Conservation (phyloP, 2,329 filamentous ascomycete species). For the Trichophyton equinum region DNA sequence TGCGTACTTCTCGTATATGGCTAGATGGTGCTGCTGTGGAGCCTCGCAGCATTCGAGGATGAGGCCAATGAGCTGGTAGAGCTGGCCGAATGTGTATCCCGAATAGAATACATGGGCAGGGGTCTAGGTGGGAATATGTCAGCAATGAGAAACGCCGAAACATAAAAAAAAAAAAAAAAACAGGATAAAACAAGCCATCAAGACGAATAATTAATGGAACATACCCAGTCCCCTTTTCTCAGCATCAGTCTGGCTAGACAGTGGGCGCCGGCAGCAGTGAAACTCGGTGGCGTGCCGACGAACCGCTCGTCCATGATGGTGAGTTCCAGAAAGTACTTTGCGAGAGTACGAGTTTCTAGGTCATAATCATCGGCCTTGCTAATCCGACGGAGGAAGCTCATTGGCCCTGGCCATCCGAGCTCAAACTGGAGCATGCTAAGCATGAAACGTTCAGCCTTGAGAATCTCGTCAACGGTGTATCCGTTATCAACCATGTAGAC, state of each 20-base stretch:
- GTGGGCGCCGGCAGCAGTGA: slow-evolving; percentile 79
- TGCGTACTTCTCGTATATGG: slow-evolving; percentile 84
- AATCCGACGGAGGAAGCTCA: slow-evolving; percentile 93
- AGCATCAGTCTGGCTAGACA: slow-evolving; percentile 82
- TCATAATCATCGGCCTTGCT: slow-evolving; percentile 99
- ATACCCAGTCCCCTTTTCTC: slow-evolving; percentile 85
- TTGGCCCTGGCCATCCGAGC: slow-evolving; percentile 94
- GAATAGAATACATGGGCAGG: slow-evolving; percentile 82
- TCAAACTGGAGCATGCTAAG: slow-evolving; percentile 91
- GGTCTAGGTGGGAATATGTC: slow-evolving; percentile 40
- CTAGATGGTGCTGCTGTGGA: slow-evolving; percentile 66
- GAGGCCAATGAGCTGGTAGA: slow-evolving; percentile 62
- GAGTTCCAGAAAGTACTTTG: slow-evolving; percentile 95
- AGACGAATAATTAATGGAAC: slow-evolving; percentile 24
- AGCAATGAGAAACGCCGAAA: not conserved
- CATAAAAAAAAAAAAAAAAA: not conserved
- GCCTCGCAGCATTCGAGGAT: slow-evolving; percentile 80
- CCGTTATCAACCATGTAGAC: slow-evolving; percentile 96
- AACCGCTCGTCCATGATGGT: slow-evolving; percentile 98
- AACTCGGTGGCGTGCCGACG: slow-evolving; percentile 81
- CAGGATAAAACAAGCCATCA: not conserved
- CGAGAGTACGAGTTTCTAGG: slow-evolving; percentile 81
- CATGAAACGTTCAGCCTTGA: slow-evolving; percentile 98
- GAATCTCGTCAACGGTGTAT: slow-evolving; percentile 79
- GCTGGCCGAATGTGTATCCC: slow-evolving; percentile 76